phyloP scores from a whole-genome alignment of 441 rosid genomes.

The Macaranga tanarius region DNA sequence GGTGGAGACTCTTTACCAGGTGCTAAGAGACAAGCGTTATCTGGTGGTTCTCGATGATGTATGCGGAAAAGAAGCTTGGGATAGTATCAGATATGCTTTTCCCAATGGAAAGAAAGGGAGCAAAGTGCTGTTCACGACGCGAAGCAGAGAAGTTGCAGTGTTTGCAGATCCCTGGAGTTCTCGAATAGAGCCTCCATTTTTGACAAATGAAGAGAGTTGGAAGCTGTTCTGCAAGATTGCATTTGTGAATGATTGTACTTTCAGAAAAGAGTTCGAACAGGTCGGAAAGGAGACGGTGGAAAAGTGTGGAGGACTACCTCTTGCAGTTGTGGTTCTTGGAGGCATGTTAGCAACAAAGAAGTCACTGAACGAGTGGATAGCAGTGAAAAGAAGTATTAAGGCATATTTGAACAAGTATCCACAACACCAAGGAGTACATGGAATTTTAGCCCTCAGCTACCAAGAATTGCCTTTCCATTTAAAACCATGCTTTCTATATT shows the following conservation, averaged over 20 bases:
- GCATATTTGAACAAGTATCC: slow-evolving; percentile 5
- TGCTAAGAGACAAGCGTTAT: slow-evolving; percentile 27
- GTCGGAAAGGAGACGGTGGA: slow-evolving; percentile 21
- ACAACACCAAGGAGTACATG: not conserved
- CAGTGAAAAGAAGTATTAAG: not conserved
- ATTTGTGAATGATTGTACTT: not conserved
- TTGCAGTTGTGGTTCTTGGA: slow-evolving; percentile 17
- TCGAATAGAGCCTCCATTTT: slow-evolving; percentile 25
- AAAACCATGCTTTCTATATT: slow-evolving; percentile 39
- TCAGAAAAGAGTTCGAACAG: not conserved
- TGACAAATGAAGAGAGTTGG: slow-evolving; percentile 34
- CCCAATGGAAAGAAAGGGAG: slow-evolving; percentile 19
- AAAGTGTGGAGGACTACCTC: slow-evolving; percentile 22
- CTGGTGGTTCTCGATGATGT: slow-evolving; percentile 39
- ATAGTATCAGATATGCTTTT: slow-evolving; percentile 24
- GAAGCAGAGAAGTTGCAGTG: slow-evolving; percentile 27
- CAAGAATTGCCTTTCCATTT: slow-evolving; percentile 24
- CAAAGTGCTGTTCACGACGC: slow-evolving; percentile 35
- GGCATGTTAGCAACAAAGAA: slow-evolving; percentile 16
- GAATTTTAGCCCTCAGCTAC: slow-evolving; percentile 24
- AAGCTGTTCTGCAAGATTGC: slow-evolving; percentile 30
- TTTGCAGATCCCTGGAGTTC: slow-evolving; percentile 31
- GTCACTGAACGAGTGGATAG: not conserved
- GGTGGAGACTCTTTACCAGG: slow-evolving; percentile 21
- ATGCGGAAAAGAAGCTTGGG: slow-evolving; percentile 34